Evolutionary conservation across 805 yeast species (phyloP).

Genomic region (Metschnikowia kunwiensis): DNA sequence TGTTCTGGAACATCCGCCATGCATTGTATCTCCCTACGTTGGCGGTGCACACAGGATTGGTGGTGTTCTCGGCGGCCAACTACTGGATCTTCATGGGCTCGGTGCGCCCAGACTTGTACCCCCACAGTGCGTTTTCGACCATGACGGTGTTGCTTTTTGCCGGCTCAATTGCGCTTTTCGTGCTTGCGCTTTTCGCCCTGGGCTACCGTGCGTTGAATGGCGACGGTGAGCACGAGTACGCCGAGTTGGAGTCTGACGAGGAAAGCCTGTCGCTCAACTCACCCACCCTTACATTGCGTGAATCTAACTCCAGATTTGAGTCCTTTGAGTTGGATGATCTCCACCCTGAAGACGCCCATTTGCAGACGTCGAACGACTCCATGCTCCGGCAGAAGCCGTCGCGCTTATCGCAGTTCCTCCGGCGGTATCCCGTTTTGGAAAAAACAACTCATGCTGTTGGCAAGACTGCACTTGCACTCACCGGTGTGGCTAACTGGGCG

Average conservation of each 20-base stretch:
- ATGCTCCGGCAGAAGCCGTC: slow-evolving; percentile 15
- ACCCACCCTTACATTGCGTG: slow-evolving; percentile 16
- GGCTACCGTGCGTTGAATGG: slow-evolving; percentile 36
- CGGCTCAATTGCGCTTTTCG: slow-evolving; percentile 51
- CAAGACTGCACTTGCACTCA: slow-evolving; percentile 17
- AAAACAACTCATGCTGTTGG: slow-evolving; percentile 19
- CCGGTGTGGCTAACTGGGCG: slow-evolving; percentile 52
- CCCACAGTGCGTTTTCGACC: slow-evolving; percentile 67
- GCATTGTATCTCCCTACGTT: slow-evolving; percentile 34
- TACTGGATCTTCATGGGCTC: slow-evolving; percentile 56
- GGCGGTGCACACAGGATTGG: slow-evolving; percentile 42
- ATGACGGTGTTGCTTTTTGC: slow-evolving; percentile 62
- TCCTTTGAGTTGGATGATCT: slow-evolving; percentile 25
- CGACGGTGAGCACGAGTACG: slow-evolving; percentile 14
- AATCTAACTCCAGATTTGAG: slow-evolving; percentile 14
- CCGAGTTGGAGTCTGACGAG: slow-evolving; percentile 16
- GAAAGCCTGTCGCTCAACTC: slow-evolving; percentile 16
- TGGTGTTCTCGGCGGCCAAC: slow-evolving; percentile 50
- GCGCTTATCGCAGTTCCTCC: slow-evolving; percentile 9
- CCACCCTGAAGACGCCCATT: slow-evolving; percentile 15
- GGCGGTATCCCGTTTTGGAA: slow-evolving; percentile 15
- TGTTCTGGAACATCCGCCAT: slow-evolving; percentile 58
- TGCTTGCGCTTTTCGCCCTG: slow-evolving; percentile 48
- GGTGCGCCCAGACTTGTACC: slow-evolving; percentile 61
- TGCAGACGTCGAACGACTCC: slow-evolving; percentile 25